Evolutionary conservation across 2,329 filamentous ascomycete species (phyloP).

Genomic region (Venturia effusa): DNA sequence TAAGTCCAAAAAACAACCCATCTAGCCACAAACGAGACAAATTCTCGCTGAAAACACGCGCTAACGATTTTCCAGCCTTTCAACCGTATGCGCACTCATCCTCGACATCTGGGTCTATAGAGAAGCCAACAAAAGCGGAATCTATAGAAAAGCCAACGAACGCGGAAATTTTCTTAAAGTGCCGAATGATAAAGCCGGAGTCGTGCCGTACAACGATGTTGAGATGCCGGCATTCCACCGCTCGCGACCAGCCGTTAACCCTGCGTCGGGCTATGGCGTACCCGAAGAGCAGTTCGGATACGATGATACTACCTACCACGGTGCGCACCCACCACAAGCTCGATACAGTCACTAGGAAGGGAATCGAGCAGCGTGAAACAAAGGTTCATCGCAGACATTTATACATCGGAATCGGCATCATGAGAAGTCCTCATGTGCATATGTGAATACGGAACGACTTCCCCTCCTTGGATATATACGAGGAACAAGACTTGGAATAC

Average conservation of each 20-base stretch:
- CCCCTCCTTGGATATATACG: neutral
- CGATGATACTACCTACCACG: conserved; percentile 10
- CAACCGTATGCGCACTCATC: conserved; percentile 35
- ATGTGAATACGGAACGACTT: conserved; percentile 11
- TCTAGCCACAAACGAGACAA: neutral
- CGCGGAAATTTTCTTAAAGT: conserved; percentile 40
- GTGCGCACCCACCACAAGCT: neutral
- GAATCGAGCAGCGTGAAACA: neutral
- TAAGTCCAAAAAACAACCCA: conserved; percentile 18
- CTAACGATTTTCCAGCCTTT: conserved; percentile 20
- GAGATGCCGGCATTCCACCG: conserved; percentile 15
- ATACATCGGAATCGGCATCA: neutral
- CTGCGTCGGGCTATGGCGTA: conserved; percentile 27
- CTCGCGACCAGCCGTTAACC: conserved; percentile 20
- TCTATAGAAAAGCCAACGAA: conserved; percentile 30
- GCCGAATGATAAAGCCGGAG: conserved; percentile 24
- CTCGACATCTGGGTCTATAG: conserved; percentile 43
- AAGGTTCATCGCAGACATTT: neutral
- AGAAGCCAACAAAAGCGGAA: no score
- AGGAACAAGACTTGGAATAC: neutral
- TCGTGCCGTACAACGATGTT: conserved; percentile 14
- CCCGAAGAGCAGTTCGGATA: conserved; percentile 34
- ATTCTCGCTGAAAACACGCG: neutral
- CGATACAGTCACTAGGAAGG: neutral
- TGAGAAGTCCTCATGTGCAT: neutral